Base-by-base conservation (phyloP, 164 flowering plant genomes). In the Aristolochia fimbriata region DNA sequence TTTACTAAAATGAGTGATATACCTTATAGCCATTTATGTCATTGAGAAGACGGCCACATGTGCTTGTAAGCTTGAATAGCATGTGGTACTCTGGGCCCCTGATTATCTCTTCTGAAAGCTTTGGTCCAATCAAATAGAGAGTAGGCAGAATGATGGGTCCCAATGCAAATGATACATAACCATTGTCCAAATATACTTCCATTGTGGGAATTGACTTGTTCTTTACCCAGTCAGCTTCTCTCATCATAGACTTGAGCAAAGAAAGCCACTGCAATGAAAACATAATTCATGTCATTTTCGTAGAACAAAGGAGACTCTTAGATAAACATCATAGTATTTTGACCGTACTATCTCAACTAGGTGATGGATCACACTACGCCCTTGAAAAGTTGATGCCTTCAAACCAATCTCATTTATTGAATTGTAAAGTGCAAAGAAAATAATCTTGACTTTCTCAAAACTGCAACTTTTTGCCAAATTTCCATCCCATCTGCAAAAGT, bases 391-490 rank as follows among this genome's bases (percentile, higher is more conserved):
- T 2, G 69, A 62, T 66, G 87, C 88, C 60, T 73, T 78, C 15
- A 70, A 77, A 68, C 79, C 95, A 56, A 88, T 73, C 68, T 90
- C 92, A 65, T 56, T 66, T 56, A 88, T 74, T 57, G 88, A 77
- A 62, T 61, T 55, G 23, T 67, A 65, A 63, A 93, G 74, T 51
- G 89, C 72, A 6, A 57, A 66, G 30, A 65, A 74, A 61, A 77
- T 61, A 59, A 77, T 74, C 63, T 68, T 62, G 50, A 74, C 80
- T 51, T 74, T 64, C 64, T 71, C 65, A 51, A 71, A 71, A 59
- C 77, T 74, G 51, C 50, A 66, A 43, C 59, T 65, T 54, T 54
- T 16, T 6, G 55, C 53, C 47, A 62, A 53, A 51, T 48, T 55
- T 59, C 53, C 75, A 68, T 64, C 64, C 77, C 75, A 71, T 62